Conservation (phyloP, 179 eudicot species). For the Pouteria campechiana region DNA sequence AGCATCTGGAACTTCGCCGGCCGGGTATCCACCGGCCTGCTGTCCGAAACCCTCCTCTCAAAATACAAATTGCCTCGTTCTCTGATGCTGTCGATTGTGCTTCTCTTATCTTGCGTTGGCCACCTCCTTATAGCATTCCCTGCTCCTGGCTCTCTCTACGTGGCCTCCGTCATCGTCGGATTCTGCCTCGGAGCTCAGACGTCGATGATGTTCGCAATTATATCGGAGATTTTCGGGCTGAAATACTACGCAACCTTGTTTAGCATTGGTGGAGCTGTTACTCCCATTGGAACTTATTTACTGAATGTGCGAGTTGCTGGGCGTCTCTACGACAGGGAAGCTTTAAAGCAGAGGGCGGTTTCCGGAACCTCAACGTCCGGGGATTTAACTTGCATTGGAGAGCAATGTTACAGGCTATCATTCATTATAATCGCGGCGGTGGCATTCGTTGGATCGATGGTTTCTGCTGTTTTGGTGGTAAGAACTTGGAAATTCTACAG, state of each 20-base stretch:
- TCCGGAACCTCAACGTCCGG: slow-evolving; percentile 2
- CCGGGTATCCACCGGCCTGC: slow-evolving; percentile 8
- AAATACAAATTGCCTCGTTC: slow-evolving; percentile 16
- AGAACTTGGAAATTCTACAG: slow-evolving; percentile 21
- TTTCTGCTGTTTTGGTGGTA: slow-evolving; percentile 9
- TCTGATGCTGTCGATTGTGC: slow-evolving; percentile 10
- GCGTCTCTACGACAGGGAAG: slow-evolving; percentile 9
- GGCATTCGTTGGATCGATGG: slow-evolving; percentile 6
- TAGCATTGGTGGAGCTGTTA: slow-evolving; percentile 6
- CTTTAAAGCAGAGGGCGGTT: slow-evolving; percentile 5
- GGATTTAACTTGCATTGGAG: slow-evolving; percentile 10
- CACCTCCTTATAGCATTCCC: slow-evolving; percentile 17
- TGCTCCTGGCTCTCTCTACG: slow-evolving; percentile 9
- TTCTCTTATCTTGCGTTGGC: slow-evolving; percentile 11
- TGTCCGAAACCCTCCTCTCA: slow-evolving; percentile 6
- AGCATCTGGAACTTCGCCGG: slow-evolving; percentile 19
- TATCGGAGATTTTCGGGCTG: slow-evolving; percentile 15
- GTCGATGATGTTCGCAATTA: slow-evolving; percentile 6
- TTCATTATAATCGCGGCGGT: slow-evolving; percentile 5
- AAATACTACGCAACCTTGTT: slow-evolving; percentile 10
- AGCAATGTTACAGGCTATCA: slow-evolving; percentile 4
- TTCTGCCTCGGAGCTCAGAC: slow-evolving; percentile 11
- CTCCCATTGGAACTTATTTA: slow-evolving; percentile 13
- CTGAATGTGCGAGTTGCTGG: slow-evolving; percentile 9
- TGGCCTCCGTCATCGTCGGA: slow-evolving; percentile 12